These are phyloP conservation scores for Scedosporium apiospermum DNA, from an alignment of 2,329 filamentous ascomycete species.

Conservation along the genomic window DNA sequence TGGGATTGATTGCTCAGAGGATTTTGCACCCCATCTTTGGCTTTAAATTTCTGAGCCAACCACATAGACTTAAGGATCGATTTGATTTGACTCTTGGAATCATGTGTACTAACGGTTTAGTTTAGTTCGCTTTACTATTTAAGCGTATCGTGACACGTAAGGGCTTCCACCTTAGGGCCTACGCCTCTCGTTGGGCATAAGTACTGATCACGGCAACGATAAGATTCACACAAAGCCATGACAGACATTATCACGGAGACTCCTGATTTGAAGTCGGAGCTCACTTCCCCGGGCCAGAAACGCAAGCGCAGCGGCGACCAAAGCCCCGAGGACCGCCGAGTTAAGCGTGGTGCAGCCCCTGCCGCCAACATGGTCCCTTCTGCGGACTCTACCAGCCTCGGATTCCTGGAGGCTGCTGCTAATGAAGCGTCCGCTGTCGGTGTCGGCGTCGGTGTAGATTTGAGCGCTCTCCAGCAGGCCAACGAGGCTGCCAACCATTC, in stretches of 20 bases:
- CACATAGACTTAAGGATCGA: background rate
- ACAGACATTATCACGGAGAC: constrained; percentile 39
- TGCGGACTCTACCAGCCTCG: constrained; percentile 9
- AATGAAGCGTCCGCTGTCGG: constrained; percentile 15
- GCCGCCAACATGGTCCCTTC: constrained; percentile 13
- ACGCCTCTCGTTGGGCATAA: background rate
- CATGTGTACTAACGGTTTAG: background rate
- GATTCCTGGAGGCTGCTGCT: constrained; percentile 37
- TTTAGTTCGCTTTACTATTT: constrained; percentile 5
- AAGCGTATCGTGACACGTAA: constrained; percentile 10
- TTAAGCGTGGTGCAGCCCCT: constrained; percentile 37
- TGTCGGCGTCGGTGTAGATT: constrained; percentile 37
- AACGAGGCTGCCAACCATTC: constrained; percentile 12
- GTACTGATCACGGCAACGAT: background rate
- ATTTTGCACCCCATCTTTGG: no score
- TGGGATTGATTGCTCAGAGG: background rate
- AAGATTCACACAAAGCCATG: constrained; percentile 23
- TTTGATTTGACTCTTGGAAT: background rate
- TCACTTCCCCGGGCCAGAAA: constrained; percentile 37
- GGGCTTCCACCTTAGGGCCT: background rate
- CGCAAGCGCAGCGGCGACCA: constrained; percentile 43
- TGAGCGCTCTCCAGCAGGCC: constrained; percentile 47
- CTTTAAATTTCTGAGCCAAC: no score
- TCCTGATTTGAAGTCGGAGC: constrained; percentile 30
- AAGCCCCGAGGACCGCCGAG: constrained; percentile 38